Evolutionary conservation across 2,329 filamentous ascomycete species (phyloP).

Genomic region (Septoria linicola): DNA sequence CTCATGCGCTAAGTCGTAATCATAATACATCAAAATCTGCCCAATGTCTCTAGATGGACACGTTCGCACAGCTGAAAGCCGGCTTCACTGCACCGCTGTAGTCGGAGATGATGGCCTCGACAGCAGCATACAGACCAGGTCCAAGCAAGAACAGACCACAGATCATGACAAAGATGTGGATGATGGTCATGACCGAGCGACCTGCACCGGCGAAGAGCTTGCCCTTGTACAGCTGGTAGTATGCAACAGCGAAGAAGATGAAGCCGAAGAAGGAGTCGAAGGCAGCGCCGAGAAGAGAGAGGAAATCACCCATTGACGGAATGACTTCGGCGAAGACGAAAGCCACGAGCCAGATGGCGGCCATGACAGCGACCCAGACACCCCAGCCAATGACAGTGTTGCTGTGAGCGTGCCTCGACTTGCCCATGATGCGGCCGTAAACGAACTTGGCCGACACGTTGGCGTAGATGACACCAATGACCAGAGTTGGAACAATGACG

Average conservation of each 20-base stretch:
- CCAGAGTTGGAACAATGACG: constrained; percentile 52
- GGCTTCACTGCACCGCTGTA: constrained; percentile 47
- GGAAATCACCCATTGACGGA: constrained; percentile 52
- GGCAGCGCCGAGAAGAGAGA: constrained; percentile 49
- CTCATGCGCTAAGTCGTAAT: not conserved
- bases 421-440: constrained; percentile 47
- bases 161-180: constrained; percentile 49
- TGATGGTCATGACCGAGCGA: constrained; percentile 45
- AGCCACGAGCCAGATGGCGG: constrained; percentile 45
- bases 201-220: constrained; percentile 41
- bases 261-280: constrained; percentile 54
- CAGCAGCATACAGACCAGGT: constrained; percentile 54
- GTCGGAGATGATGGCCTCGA: constrained; percentile 54
- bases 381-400: constrained; percentile 51
- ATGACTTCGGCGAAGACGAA: constrained; percentile 53
- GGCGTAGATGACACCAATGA: constrained; percentile 53
- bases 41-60: constrained; percentile 51
- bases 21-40: too few species aligned
- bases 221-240: constrained; percentile 47
- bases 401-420: constrained; percentile 47
- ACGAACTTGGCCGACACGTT: constrained; percentile 52
- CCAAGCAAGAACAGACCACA: constrained; percentile 52
- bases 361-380: constrained; percentile 47
- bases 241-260: constrained; percentile 53
- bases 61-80: constrained; percentile 52